A percentile compares a stretch with the other conserved stretches of the same genome.
Evolutionary conservation across 2,329 filamentous ascomycete genomes (phyloP).

Genomic region (Stagonosporopsis tanaceti): DNA sequence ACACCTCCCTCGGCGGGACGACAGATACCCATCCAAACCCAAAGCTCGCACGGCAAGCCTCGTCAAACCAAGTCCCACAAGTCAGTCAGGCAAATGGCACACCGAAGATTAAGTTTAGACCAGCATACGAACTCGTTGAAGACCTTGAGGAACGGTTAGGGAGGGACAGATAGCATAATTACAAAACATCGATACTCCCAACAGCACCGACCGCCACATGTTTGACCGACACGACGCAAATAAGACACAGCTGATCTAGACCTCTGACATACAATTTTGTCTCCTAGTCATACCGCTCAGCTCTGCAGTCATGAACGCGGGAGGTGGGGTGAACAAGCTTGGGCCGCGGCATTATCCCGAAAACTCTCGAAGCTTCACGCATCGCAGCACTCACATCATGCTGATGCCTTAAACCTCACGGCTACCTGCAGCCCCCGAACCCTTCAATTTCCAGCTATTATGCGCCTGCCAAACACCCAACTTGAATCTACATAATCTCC

Average conservation of each 20-base stretch:
- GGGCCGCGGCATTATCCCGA: slow-evolving; percentile 7
- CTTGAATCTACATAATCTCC: too few species aligned
- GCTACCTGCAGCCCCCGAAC: neutral
- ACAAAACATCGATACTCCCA: neutral
- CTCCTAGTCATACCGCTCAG: neutral
- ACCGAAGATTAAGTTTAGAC: slow-evolving; percentile 42
- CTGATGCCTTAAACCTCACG: slow-evolving; percentile 1
- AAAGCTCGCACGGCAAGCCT: slow-evolving; percentile 51
- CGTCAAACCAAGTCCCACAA: slow-evolving; percentile 28
- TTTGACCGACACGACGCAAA: neutral
- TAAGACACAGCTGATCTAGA: neutral
- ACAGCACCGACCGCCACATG: neutral
- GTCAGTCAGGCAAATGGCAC: slow-evolving; percentile 22
- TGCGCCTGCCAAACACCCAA: neutral
- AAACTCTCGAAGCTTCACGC: slow-evolving; percentile 21
- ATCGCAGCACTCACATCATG: neutral
- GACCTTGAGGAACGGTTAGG: slow-evolving; percentile 52
- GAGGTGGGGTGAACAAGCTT: slow-evolving; percentile 19
- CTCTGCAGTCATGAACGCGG: neutral
- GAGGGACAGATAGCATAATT: slow-evolving; percentile 35
- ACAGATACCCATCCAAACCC: slow-evolving; percentile 92
- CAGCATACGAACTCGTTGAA: slow-evolving; percentile 52
- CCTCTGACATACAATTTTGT: neutral
- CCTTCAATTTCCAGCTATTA: neutral
- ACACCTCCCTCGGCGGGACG: slow-evolving; percentile 90